Evolutionary conservation across 2,329 filamentous ascomycete species (phyloP), one percentile per base, ranked within the genome.

Genomic region (Cercospora beticola): DNA sequence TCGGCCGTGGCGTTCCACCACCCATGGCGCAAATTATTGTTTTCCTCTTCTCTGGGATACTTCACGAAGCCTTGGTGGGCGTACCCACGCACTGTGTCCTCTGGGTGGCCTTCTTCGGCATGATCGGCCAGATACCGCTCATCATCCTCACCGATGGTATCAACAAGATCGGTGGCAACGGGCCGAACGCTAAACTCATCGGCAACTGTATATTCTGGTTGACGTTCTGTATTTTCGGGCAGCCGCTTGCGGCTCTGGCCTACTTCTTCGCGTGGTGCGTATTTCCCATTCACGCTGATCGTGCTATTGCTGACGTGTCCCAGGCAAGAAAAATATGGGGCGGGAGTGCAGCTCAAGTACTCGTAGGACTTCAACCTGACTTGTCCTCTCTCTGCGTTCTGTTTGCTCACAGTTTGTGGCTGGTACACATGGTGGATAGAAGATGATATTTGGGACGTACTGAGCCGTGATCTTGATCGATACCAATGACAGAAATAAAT

Each of bases 141-240:
- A 97, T 99, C 71, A 85, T 86, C 52, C 78, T 95, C 14, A 99
- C 95, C 0, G 86, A 90, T 26, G 89, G 90, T 0, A 83, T 98
- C 21, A 91, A 94, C 77, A 93, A 90, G 78, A 91, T 91, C 84
- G 68, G 67, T 16, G 72, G 72, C 33, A 87, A 90, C 70, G 89
- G 90, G 3, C 88, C 90, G 0, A 88, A 89, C 62, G 92, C 92
- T 5, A 92, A 90, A 74, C 85, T 97, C 8, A 85, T 96, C 30
- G 95, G 95, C 1, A 99, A 99, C 79, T 89, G 90, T 76, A 94
- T 96, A 67, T 99, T 99, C 80, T 98, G 95, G 95, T 85, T 97
- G 21, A 94, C 92, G 12, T 99, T 99, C 78, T 97, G 94, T 72
- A 88, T 98, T 2, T 91, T 99, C 12, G 95, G 95, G 3, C 95